Percentiles rank a stretch among this genome's conserved stretches.
Conservation (phyloP, 176 grass and related monocot species). For the Oryza longistaminata region DNA sequence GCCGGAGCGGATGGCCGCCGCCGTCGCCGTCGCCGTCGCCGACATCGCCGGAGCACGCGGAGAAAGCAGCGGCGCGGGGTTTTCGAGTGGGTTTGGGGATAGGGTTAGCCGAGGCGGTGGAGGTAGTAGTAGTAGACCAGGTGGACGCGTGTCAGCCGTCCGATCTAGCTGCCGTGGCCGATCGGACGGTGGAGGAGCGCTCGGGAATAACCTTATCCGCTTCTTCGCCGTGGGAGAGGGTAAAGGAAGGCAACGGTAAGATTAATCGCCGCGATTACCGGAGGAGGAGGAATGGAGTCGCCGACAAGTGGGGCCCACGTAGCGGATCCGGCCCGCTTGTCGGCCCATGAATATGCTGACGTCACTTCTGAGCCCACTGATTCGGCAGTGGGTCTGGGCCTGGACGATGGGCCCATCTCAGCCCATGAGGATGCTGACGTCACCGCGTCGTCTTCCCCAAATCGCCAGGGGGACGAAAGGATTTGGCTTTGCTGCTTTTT, state of each 20-base stretch:
- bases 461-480: not conserved
- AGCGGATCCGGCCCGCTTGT: no score
- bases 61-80: constrained; percentile 20
- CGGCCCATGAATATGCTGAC: no score
- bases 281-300: not conserved
- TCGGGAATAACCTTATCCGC: constrained; percentile 30
- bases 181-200: not conserved
- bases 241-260: constrained; percentile 6
- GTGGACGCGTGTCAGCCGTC: not conserved
- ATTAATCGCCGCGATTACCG: not conserved
- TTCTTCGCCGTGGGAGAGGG: not conserved
- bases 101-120: constrained; percentile 15
- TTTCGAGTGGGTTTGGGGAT: constrained; percentile 37
- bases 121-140: not conserved
- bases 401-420: no score
- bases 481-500: not conserved
- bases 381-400: not conserved
- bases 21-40: constrained; percentile 39
- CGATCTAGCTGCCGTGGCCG: not conserved
- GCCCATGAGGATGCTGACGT: constrained; percentile 6
- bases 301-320: not conserved
- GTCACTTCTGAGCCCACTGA: no score
- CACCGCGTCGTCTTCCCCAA: not conserved
- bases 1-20: constrained; percentile 32
- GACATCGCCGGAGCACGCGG: constrained; percentile 39